Conservation (phyloP, 2,329 filamentous ascomycete genomes). For the Monosporascus sp. region DNA sequence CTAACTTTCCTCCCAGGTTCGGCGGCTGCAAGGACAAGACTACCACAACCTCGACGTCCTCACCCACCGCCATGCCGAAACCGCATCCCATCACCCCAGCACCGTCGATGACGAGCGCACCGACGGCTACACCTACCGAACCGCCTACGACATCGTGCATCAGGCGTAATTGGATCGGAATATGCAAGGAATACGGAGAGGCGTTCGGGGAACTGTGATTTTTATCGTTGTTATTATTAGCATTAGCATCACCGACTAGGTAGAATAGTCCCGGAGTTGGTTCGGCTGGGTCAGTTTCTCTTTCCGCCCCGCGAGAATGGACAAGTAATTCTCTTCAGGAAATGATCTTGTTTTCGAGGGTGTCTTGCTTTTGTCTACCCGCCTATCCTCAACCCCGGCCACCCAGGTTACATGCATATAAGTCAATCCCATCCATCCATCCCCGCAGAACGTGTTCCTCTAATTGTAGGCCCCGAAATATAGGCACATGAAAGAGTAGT, state of each 20-base stretch:
- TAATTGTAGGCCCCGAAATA: too few species aligned
- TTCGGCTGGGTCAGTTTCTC: too few species aligned
- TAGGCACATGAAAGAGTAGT: neutral
- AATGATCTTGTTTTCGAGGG: too few species aligned
- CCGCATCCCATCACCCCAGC: constrained; percentile 8
- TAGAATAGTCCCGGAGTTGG: too few species aligned
- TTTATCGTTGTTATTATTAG: neutral
- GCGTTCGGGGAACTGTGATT: neutral
- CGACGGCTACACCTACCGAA: neutral
- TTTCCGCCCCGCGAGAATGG: too few species aligned
- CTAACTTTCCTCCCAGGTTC: neutral
- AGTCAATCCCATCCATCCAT: too few species aligned
- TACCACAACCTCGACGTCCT: neutral
- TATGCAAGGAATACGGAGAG: constrained; percentile 1
- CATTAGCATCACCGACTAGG: too few species aligned
- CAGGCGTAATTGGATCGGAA: neutral
- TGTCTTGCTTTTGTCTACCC: too few species aligned
- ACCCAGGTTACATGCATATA: too few species aligned
- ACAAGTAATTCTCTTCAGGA: too few species aligned
- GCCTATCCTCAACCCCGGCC: too few species aligned
- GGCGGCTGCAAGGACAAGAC: constrained; percentile 10
- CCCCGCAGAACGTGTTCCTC: too few species aligned
- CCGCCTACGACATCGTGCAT: neutral
- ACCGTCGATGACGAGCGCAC: constrained; percentile 3
- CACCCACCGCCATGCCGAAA: neutral